Evolutionary conservation across 495 filamentous ascomycete genomes (phyloP), one percentile per base, ranked within the genome.

Genomic region (Penicillium odoratum): DNA sequence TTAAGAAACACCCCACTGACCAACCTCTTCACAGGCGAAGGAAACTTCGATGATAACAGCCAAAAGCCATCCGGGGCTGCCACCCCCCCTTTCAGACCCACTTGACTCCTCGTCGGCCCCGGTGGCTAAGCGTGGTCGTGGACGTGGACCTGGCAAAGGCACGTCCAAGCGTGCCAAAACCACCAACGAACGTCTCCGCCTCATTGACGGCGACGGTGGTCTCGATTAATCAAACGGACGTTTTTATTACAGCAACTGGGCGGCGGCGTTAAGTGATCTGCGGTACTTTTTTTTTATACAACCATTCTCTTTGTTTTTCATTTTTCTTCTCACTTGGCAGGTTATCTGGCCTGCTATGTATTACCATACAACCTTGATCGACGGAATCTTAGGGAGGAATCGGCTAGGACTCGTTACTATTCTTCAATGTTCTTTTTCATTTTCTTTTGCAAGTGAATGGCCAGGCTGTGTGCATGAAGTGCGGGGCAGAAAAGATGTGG

Each of bases 141-240:
- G 80, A 50, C 72, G 75, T 40, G 74, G 72, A 18, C 53, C 64
- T 2, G 74, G 67, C 33, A 83, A 83, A 60, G 83, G 81, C 40
- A 72, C 76, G 11, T 80, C 83, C 44, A 93, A 97, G 80, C 91
- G 93, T 69, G 92, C 92, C 10, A 96, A 96, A 77, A 95, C 91
- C 40, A 86, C 88, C 4, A 93, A 95, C 72, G 90, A 96, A 74
- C 81, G 91, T 60, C 82, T 97, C 48, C 88, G 89, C 30, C 87
- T 96, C 63, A 91, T 92, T 16, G 92, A 97, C 68, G 92, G 90
- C 25, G 82, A 89, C 48, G 78, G 78, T n/a, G 81, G 75, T 15
- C 65, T 78, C 45, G 62, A 58, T 56, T 73, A 68, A 58, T 47
- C 26, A 31, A 49, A 31, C 53, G 65, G 48, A 30, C 57, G 52